Conservation (phyloP, 208 protist genomes). For the Trypanosoma melophagium region DNA sequence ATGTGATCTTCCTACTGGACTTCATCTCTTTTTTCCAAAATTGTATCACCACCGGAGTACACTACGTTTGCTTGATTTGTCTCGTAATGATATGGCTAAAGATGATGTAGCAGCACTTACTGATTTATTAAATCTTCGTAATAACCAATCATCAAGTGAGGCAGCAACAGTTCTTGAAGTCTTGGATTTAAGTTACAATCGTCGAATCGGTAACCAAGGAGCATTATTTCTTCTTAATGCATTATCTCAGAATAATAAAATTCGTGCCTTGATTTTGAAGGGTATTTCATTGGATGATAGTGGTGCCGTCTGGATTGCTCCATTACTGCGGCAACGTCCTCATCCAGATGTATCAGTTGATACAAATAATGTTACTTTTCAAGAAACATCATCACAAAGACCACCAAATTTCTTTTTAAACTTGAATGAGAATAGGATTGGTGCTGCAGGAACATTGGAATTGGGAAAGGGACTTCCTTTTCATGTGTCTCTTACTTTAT, state of each 20-base stretch:
- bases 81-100: conserved; percentile 65
- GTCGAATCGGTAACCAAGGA: conserved; percentile 63
- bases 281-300: conserved; percentile 66
- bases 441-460: conserved; percentile 45
- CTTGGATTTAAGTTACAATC: conserved; percentile 88
- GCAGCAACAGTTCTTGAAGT: conserved; percentile 49
- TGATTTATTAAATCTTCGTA: conserved; percentile 43
- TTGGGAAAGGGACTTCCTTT: conserved; percentile 66
- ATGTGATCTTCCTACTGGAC: conserved; percentile 60
- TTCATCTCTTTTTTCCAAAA: conserved; percentile 68
- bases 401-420: conserved; percentile 69
- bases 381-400: conserved; percentile 2
- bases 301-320: conserved; percentile 44
- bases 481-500: conserved; percentile 70
- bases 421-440: conserved; percentile 84
- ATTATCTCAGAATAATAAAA: conserved; percentile 34
- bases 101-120: conserved; percentile 68
- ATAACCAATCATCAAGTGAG: conserved; percentile 1
- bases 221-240: conserved; percentile 50
- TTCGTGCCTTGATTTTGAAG: conserved; percentile 73
- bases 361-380: conserved; percentile 16
- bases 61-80: conserved; percentile 76
- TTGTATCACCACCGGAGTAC: conserved; percentile 59
- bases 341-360: conserved; percentile 20
- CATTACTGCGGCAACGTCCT: conserved; percentile 48